Base-by-base conservation (phyloP, 1,139 yeast species). In the Candida pseudoviswanathii region DNA sequence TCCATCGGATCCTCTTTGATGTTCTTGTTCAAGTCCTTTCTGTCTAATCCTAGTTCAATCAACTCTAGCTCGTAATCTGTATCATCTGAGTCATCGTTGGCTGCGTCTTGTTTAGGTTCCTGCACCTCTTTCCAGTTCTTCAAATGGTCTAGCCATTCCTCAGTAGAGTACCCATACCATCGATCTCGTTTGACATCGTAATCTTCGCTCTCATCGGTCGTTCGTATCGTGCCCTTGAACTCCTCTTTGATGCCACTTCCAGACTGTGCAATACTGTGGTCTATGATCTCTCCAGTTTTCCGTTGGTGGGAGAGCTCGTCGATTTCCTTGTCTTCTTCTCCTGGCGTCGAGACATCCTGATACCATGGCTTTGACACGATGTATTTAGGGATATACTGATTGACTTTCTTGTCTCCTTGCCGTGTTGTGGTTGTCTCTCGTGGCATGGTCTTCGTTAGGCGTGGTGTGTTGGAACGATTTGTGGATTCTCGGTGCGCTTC, bases 141-240 rank as follows among this genome's bases (percentile, higher is more conserved):
- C 5, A 83, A 63, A 24, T 80, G 77, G n/a, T 67, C 64, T 43
- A 73, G 75, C 73, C 87, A 87, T 47, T 86, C 87, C 4, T 72
- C 71, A 1, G 77, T 71, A 51, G 85, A 85, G 60, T 80, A 85
- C 0, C 95, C 95, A 60, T 81, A 85, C 90, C 94, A 89, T 46
- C 89, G 70, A 63, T 89, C 96, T 50, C 95, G 69, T 55, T 86
- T 86, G 16, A 84, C 77, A 56, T 87, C 96, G 66, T 80, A 84
- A 46, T 75, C 80, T 4, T 77, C 77, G 48, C 58, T 71, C 51
- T 67, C 77, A 57, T 65, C 70, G 3, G 56, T 45, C 2, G 52
- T 38, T 38, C 54, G 42, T 4, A 51, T 45, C 31, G 55, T 54
- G 10, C 61, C 61, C 33, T 46, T 44, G 41, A 58, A 60, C n/a